phyloP scores from a whole-genome alignment of 805 yeast species.

The Komagataella ulmi region DNA sequence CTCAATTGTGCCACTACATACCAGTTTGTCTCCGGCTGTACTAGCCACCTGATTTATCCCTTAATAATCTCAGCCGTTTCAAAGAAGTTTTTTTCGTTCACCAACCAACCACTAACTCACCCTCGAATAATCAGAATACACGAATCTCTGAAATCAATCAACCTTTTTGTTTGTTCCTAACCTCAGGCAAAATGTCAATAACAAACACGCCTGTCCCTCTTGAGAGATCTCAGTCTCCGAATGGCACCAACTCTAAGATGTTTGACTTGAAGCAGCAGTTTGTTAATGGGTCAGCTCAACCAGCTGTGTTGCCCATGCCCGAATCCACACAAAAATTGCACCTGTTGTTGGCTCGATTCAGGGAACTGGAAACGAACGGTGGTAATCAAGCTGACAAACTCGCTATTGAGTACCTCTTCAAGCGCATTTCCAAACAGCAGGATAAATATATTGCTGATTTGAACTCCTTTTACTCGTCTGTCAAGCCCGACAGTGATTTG shows the following conservation, averaged over 20 bases:
- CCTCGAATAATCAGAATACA: background rate
- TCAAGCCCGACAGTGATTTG: background rate
- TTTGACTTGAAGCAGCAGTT: background rate
- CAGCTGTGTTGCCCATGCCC: constrained; percentile 12
- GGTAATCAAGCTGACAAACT: constrained; percentile 20
- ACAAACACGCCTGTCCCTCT: background rate
- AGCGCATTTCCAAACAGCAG: constrained; percentile 26
- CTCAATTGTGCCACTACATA: too few species aligned
- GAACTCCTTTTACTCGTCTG: constrained; percentile 1
- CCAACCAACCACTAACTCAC: background rate
- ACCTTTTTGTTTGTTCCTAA: background rate
- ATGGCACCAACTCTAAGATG: background rate
- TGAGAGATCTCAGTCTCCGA: background rate
- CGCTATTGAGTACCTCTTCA: constrained; percentile 28
- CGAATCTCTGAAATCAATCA: background rate
- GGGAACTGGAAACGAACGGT: constrained; percentile 10
- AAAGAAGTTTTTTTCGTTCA: background rate
- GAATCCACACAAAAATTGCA: constrained; percentile 12
- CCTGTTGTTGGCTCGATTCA: constrained; percentile 13
- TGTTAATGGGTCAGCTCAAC: constrained; percentile 1
- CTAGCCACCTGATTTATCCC: too few species aligned
- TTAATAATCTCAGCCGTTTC: too few species aligned
- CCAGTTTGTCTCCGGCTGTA: too few species aligned
- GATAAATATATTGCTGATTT: constrained; percentile 17
- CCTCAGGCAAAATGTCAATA: background rate